Base-by-base conservation (phyloP, 2,329 filamentous ascomycete genomes). In the Paecilomyces sp. region DNA sequence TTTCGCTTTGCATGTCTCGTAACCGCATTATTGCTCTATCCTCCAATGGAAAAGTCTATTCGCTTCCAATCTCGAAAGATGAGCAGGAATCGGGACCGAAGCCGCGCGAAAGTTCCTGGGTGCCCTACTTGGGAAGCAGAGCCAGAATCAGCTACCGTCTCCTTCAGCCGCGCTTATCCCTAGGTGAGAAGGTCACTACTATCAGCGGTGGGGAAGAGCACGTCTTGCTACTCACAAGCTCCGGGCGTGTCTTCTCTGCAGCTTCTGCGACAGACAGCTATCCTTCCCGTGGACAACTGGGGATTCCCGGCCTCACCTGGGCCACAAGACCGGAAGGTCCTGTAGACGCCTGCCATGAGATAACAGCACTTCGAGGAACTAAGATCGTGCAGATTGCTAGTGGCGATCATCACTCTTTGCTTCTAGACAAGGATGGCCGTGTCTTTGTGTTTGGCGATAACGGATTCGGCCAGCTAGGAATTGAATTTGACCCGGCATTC, bases 401-500 rank as follows among this genome's bases (percentile, higher is more conserved):
- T 1, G 94, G 94, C 25, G 92, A 96, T 70, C 86, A 88, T 65
- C 94, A 99, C 76, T 96, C 91, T 3, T 77, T 95, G 1, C 89
- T 86, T 0, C 81, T 92, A 15, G 90, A 93, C 70, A 84, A 84
- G 61, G 81, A 88, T 57, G 93, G 93, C 15, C 85, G 86, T 15
- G 83, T 94, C 15, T 96, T 94, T 73, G 82, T 87, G 6, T 97
- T 96, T 76, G 94, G 94, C 41, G 92, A 97, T 74, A 97, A 97
- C 76, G 87, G 87, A 0, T 84, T 85, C 52, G 94, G 94, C n/a
- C 94, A 97, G 74, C 82, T 97, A 3, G 93, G 93, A n/a, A 86
- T 93, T 67, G 85, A 91, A 56, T 85, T 83, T 57, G 85, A 86
- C 55, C 72, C 83, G 0, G 83, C 88, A 30, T 79, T 84, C 15